Base-by-base conservation (phyloP, 768 basidiomycete genomes). In the Agrocybe praecox region DNA sequence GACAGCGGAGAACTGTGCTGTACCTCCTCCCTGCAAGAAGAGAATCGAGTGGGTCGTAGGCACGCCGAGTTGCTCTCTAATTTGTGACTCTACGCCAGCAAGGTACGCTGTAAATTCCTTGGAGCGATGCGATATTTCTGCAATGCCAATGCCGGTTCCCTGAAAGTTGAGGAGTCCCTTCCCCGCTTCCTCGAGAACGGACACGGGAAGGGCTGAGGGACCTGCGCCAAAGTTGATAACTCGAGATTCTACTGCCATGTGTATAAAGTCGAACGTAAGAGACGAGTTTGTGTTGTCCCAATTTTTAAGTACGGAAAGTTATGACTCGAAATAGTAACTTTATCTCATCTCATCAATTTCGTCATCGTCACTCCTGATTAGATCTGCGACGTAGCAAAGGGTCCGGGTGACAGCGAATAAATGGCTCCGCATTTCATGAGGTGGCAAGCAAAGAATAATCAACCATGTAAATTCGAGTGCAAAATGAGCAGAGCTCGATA, bases 71-170 rank as follows among this genome's bases (percentile, higher is more conserved):
- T 95, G 88, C 14, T 74, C 75, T 55, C 94, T 86, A 59, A 94
- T 84, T 67, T 85, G 83, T 34, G 75, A 69, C 72, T 89, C 85
- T 66, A 89, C 76, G 49, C 78, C 70, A 54, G 78, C 74, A 61
- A 96, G 71, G 72, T 88, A 89, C 19, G 81, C 77, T 51, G 81
- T 80, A 71, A 98, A 98, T 61, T 95, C 90, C 65, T 91, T 86
- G 40, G 94, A 94, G 62, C 97, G 90, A 72, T 99, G 97, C 1
- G 94, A 96, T 69, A 98, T 85, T 73, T 99, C 97, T 43, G 94
- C 91, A 69, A 99, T 86, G 44, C 97, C 97, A 58, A 98, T 96
- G 23, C 97, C 97, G 2, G 92, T 96, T 46, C 81, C 81, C 54
- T 88, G 78, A 73, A 94, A 98, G 79, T 98, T 90, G 65, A 99